Base-by-base conservation (phyloP, 1,139 yeast species). In the Yamadazyma mexicana region DNA sequence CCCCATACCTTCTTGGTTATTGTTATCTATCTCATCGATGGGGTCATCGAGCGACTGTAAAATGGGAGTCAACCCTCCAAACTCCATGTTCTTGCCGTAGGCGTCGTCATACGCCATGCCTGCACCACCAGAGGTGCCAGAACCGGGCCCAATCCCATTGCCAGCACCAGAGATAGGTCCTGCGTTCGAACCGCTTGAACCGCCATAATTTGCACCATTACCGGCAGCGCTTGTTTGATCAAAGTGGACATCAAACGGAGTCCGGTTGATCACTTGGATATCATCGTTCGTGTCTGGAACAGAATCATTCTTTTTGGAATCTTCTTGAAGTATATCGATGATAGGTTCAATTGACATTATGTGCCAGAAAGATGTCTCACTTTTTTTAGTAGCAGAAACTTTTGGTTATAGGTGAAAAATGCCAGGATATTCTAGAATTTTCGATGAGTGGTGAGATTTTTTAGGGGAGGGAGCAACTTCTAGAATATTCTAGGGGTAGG, bases 241-340 rank as follows among this genome's bases (percentile, higher is more conserved):
- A 15, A 49, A 35, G 31, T 51, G 54, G 36, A 47, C 47, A n/a
- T 47, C 45, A 38, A 47, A 46, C 15, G 40, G 49, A 34, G 59
- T 63, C 37, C 73, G 49, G 35, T 59, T 55, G 28, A 69, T 67
- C 16, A 63, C 62, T 39, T 68, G 71, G 30, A 68, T 62, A 33
- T 68, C 73, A 38, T 59, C 57, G 37, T 61, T 62, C 27, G 54
- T 54, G 27, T 42, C 20, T 18, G 31, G 12, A 20, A 8, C 14
- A 14, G 18, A 28, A 28, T 5, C 31, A n/a, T 7, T 7, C 12
- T 17, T 16, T 8, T 28, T 28, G 7, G 15, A 47, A n/a, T 39
- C 40, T 16, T 40, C 33, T 38, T 50, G 46, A 32, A 51, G 40
- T 9, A 50, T 43, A 33, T 51, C 52, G 15, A 47, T 40, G n/a